Evolutionary conservation across 129 eudicot species (phyloP), one percentile per base, ranked within the genome.

Genomic region (Pseudognaphalium luteoalbum): DNA sequence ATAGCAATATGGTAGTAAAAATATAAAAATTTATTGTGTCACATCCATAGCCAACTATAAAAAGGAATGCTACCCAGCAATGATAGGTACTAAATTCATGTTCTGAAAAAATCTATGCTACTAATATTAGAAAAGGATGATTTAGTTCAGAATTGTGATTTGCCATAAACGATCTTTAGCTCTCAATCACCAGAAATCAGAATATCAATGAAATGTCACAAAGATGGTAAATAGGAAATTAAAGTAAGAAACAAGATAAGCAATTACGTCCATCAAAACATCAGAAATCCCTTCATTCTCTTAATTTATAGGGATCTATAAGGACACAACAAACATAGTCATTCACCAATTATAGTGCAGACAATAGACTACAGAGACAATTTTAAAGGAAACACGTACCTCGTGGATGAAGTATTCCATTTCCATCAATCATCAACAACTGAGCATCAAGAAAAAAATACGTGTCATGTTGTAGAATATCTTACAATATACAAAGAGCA

Each of bases 351-450:
- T 16, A 61, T 33, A 22, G 66, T 62, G 12, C 52, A 44, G 22
- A 70, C 19, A 51, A 52, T 65, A 62, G 56, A 73, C 58, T 62
- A 41, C 71, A 58, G 28, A 78, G 17, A 72, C 34, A 67, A 70
- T 41, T 56, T 67, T 59, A 73, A 77, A 62, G 44, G 54, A 68
- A 82, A 78, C 68, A 85, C 97, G 70, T 88, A 81, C 98, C 98
- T 85, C 93, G 92, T 62, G 97, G 99, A 91, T 94, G 99, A 82
- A 94, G 99, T 68, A 94, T 67, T 76, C 99, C 99, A 84, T 94
- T 94, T 75, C 99, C 99, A 73, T 94, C 99, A 39, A 94, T 96
- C 99, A 94, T 91, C 88, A 94, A 70, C 72, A 94, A 60, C 98
- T 90, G 92, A 59, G 60, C 73, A 61, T 58, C 22, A 70, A 37